Evolutionary conservation across 2,329 filamentous ascomycete genomes (phyloP), one percentile per base, ranked within the genome.

Genomic region (Cytospora piceae): DNA sequence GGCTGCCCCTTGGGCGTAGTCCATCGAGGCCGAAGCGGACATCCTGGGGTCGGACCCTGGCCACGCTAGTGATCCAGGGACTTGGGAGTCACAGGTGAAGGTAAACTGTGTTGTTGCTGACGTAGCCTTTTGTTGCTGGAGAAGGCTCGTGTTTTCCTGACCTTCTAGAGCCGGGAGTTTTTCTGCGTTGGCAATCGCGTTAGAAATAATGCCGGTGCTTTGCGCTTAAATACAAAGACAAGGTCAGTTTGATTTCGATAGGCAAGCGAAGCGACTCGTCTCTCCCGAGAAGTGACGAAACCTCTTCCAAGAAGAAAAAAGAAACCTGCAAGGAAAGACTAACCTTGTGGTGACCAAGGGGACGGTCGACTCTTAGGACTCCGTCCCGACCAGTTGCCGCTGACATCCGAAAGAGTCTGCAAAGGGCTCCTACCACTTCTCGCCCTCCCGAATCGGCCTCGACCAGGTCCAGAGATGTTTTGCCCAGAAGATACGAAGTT

Each of bases 61-160:
- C 88, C 91, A 92, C 60, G 89, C 87, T 75, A 93, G 86, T 64
- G 90, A 88, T 66, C 90, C 92, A 0, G 92, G 89, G 46, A 93
- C 92, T 74, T 95, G 93, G 1, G 94, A 94, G 73, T 96, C 92
- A 77, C 93, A 97, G 15, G 93, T 96, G 74, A 99, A 99, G 12
- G 95, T 99, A 76, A 99, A 99, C 72, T 97, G 93, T 0, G 91
- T 90, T 64, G 93, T 92, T 7, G 90, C 86, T 5, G 91, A 87
- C 42, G 85, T 87, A 4, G 85, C 75, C 72, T 86, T 89, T 52
- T 63, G 67, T 42, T 68, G 90, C 65, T 92, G 89, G 58, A 96
- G 79, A 67, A 94, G 83, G 76, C 90, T 94, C 69, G 90, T 83
- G 77, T 93, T 95, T 74, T 94, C 91, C 74, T 93, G 89, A 17